Conservation (phyloP, 805 yeast species). For the Tetrapisispora pingtungensis region DNA sequence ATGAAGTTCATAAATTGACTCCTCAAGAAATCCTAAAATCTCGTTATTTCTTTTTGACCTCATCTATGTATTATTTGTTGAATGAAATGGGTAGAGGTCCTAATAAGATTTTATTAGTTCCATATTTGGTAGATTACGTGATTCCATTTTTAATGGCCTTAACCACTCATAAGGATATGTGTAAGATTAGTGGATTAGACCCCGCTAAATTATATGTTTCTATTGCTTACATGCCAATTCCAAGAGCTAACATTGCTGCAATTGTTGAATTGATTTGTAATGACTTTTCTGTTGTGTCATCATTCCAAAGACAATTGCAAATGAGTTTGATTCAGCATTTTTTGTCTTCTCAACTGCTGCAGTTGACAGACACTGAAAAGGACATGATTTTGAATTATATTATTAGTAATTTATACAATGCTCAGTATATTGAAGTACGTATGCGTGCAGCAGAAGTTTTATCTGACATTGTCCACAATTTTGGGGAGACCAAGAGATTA, state of each 20-base stretch:
- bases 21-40: constrained; percentile 50
- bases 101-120: constrained; percentile 41
- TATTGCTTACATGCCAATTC: constrained; percentile 39
- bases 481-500: constrained; percentile 26
- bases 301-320: constrained; percentile 55
- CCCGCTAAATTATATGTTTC: constrained; percentile 39
- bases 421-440: constrained; percentile 61
- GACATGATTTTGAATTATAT: constrained; percentile 41
- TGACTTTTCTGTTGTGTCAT: constrained; percentile 30
- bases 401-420: constrained; percentile 40
- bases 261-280: constrained; percentile 39
- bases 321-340: constrained; percentile 59
- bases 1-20: constrained; percentile 24
- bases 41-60: constrained; percentile 49
- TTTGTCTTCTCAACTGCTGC: constrained; percentile 56
- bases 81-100: constrained; percentile 42
- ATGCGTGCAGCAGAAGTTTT: constrained; percentile 60
- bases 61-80: constrained; percentile 54
- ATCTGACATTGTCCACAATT: constrained; percentile 65
- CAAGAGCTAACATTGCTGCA: constrained; percentile 32
- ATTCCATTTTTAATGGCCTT: constrained; percentile 60
- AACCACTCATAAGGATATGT: constrained; percentile 63
- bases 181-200: constrained; percentile 52
- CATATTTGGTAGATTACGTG: constrained; percentile 40
- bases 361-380: constrained; percentile 40